These are phyloP conservation scores for Obba rivulosa DNA, from an alignment of 768 basidiomycete genomes.

Conservation along the genomic window DNA sequence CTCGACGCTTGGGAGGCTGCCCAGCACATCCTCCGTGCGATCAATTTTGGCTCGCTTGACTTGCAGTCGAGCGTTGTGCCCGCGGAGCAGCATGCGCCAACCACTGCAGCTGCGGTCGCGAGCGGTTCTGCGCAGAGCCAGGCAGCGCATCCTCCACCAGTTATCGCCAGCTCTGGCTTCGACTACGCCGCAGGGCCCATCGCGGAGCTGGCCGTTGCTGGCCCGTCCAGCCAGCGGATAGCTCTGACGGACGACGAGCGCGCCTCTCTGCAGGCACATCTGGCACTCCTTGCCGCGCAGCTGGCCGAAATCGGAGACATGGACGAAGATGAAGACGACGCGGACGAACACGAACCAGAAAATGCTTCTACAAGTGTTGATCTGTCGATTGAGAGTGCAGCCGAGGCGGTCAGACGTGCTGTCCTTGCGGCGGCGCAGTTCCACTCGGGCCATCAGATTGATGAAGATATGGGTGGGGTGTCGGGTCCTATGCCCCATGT, in stretches of 20 bases:
- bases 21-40: slow-evolving; percentile 70
- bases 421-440: neutral
- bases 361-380: slow-evolving; percentile 5
- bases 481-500: slow-evolving; percentile 4
- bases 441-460: neutral
- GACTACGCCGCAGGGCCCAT: slow-evolving; percentile 9
- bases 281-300: slow-evolving; percentile 69
- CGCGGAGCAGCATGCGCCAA: neutral
- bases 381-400: slow-evolving; percentile 10
- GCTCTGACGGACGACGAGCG: slow-evolving; percentile 41
- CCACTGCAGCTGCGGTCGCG: slow-evolving; percentile 1
- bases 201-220: slow-evolving; percentile 4
- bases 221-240: slow-evolving; percentile 6
- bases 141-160: slow-evolving; percentile 4
- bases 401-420: neutral
- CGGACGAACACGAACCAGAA: neutral
- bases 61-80: slow-evolving; percentile 9
- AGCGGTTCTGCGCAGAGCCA: neutral
- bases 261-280: slow-evolving; percentile 67
- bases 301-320: slow-evolving; percentile 58
- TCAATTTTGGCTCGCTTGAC: slow-evolving; percentile 57
- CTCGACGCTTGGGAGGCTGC: slow-evolving; percentile 67
- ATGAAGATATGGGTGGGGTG: neutral
- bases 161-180: slow-evolving; percentile 8
- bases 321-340: slow-evolving; percentile 22